Base-by-base conservation (phyloP, 73 alveolate species). In the Blepharisma stoltei region DNA sequence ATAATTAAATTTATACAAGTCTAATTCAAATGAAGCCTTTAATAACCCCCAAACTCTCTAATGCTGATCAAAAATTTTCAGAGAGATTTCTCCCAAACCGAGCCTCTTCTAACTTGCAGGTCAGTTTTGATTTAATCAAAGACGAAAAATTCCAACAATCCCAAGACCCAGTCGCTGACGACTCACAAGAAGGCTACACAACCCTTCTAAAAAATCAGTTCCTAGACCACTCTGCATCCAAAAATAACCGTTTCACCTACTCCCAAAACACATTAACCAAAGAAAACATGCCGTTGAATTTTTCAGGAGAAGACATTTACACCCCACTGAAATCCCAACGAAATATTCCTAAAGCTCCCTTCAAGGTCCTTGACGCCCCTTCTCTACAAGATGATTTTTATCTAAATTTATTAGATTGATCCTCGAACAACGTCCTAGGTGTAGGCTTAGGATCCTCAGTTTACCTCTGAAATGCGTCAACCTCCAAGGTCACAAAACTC, bases 321-420 rank as follows among this genome's bases (percentile, higher is more conserved):
- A 6, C 80, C 27, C 80, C 67, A 6, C 14, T n/a, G n/a, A 82
- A 67, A 41, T 55, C 53, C 60, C 68, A 87, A 68, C 86, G 98
- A 48, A 90, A 89, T 83, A 95, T 93, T 27, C 91, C 93, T 14
- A 90, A 88, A 54, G 78, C 83, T 70, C 99, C 98, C 4, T 88
- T 70, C 32, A 95, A 97, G 87, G 98, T 95, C 20, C 88, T 97
- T 20, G 99, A 96, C 78, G 99, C 99, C 3, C 99, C 99, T 11
- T 95, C 93, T 43, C 89, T 97, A 47, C 91, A 94, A 82, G 98
- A 93, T 86, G 99, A 97, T 90, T 97, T 96, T 84, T 97, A 97
- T 91, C 87, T 97, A 45, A 97, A 97, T 88, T 83, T 97, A 60
- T 92, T 97, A 41, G 99, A 95, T 88, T 95, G 99, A 98, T 91